Base-by-base conservation (phyloP, 2,329 filamentous ascomycete species). In the Chalaropsis thielavioides region DNA sequence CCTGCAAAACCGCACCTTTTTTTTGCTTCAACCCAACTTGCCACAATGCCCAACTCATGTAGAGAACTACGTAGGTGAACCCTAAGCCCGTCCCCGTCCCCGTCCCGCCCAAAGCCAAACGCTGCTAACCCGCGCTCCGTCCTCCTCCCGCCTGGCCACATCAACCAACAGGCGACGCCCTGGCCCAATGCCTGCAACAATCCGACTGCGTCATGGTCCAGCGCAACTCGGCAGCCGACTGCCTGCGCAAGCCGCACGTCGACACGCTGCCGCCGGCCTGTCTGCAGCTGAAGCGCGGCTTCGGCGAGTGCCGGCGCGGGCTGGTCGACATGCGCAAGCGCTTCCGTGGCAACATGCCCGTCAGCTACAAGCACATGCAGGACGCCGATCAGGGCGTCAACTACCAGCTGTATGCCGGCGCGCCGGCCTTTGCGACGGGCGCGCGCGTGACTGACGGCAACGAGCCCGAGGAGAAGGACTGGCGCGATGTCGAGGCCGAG, bases 251-350 rank as follows among this genome's bases (percentile, higher is more conserved):
- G 19, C 92, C 92, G 2, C 85, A 95, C 68, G 80, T 85, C 74
- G 86, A 94, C 68, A 87, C 86, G 6, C 85, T 99, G 15, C 92
- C 94, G 22, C 86, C 83, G 27, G 86, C 88, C 76, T 99, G 94
- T 77, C 90, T 92, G 74, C 92, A 96, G 76, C 82, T 99, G 67
- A 90, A 92, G 74, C 92, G 90, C 74, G 90, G 91, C 58, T 94
- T 95, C 72, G 89, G 90, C 74, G 90, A 96, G 74, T 99, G 94
- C 82, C 95, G 95, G 73, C 88, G 92, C 69, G 94, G 94, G 69
- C 85, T 95, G 84, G 88, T 97, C 70, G 94, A 99, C 75, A 99
- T 99, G 94, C 89, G 94, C 74, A 97, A 97, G 79, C 88, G 94
- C 41, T 97, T 99, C 77, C 84, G 94, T 65, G 94, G 94, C 66